phyloP scores from a whole-genome alignment of 352 stramenopile genomes.

The Phytopythium chamaehyphon region DNA sequence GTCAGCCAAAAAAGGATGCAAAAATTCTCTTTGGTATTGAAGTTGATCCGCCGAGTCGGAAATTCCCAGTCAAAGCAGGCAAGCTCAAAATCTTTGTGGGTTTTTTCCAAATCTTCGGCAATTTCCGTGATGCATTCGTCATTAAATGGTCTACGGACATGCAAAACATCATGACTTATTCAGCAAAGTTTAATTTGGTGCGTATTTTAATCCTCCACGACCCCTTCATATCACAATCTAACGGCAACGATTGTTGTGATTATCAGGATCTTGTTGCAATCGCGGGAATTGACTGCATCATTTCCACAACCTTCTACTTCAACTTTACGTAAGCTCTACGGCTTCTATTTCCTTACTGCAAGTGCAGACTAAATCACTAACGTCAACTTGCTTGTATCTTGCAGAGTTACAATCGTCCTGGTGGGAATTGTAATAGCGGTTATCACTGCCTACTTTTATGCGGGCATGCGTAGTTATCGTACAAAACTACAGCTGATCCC shows the following conservation, averaged over 20 bases:
- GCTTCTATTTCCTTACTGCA: not conserved
- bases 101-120: slow-evolving; percentile 83
- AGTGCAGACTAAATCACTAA: not conserved
- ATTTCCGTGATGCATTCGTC: slow-evolving; percentile 61
- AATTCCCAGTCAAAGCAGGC: slow-evolving; percentile 54
- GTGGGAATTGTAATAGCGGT: slow-evolving; percentile 38
- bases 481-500: slow-evolving; percentile 63
- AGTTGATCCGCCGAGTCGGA: slow-evolving; percentile 28
- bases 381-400: slow-evolving; percentile 2
- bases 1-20: slow-evolving; percentile 16
- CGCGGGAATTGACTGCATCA: slow-evolving; percentile 66
- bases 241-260: slow-evolving; percentile 2
- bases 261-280: slow-evolving; percentile 64
- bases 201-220: not conserved
- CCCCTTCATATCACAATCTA: not conserved
- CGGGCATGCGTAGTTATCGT: slow-evolving; percentile 58
- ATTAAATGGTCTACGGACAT: slow-evolving; percentile 60
- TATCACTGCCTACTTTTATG: slow-evolving; percentile 62
- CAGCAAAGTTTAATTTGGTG: slow-evolving; percentile 76
- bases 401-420: slow-evolving; percentile 49
- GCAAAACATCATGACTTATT: slow-evolving; percentile 57
- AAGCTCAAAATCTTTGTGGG: slow-evolving; percentile 82
- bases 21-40: slow-evolving; percentile 60
- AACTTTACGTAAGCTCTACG: slow-evolving; percentile 73
- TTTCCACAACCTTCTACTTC: slow-evolving; percentile 75